Evolutionary conservation across 2,329 filamentous ascomycete species (phyloP).

Genomic region (Colletotrichum lupini): DNA sequence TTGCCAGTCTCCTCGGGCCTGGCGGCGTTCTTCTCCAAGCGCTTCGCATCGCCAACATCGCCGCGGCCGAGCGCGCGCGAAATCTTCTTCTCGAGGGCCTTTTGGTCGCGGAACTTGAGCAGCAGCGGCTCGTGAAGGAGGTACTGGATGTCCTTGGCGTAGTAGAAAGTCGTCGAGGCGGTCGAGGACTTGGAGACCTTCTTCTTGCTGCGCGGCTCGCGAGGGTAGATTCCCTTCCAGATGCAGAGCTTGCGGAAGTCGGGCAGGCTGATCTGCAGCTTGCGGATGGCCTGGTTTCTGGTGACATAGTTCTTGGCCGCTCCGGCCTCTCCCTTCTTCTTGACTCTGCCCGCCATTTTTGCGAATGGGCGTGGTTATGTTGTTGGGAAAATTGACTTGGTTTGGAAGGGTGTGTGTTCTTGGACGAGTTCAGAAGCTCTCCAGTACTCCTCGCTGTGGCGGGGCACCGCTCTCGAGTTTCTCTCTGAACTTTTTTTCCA

Average conservation of each 20-base stretch:
- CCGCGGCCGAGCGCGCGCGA: slow-evolving; percentile 90
- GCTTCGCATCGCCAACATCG: slow-evolving; percentile 87
- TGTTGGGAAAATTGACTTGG: slow-evolving; percentile 32
- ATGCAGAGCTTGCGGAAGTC: slow-evolving; percentile 99
- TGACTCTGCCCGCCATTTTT: slow-evolving; percentile 75
- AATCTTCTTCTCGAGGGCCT: slow-evolving; percentile 97
- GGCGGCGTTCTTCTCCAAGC: slow-evolving; percentile 86
- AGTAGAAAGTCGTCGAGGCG: slow-evolving; percentile 91
- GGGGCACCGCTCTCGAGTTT: slow-evolving; percentile 45
- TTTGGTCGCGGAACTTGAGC: slow-evolving; percentile 96
- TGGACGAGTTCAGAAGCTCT: slow-evolving; percentile 33
- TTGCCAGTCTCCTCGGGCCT: slow-evolving; percentile 91
- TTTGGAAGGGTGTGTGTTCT: slow-evolving; percentile 16
- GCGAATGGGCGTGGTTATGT: slow-evolving; percentile 31
- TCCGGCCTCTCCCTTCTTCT: slow-evolving; percentile 93
- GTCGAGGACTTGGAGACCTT: slow-evolving; percentile 94
- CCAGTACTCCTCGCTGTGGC: slow-evolving; percentile 38
- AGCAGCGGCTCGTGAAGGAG: slow-evolving; percentile 96
- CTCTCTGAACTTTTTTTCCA: slow-evolving; percentile 44
- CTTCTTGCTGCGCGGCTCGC: slow-evolving; percentile 96
- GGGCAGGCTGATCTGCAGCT: slow-evolving; percentile 95
- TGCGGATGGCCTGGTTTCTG: slow-evolving; percentile 94
- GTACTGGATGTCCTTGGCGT: slow-evolving; percentile 96
- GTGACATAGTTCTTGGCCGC: slow-evolving; percentile 99
- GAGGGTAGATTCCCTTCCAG: slow-evolving; percentile 99